Evolutionary conservation across 1,284 basidiomycete genomes (phyloP), one percentile per base, ranked within the genome.

Genomic region (Cystobasidium pallidum): DNA sequence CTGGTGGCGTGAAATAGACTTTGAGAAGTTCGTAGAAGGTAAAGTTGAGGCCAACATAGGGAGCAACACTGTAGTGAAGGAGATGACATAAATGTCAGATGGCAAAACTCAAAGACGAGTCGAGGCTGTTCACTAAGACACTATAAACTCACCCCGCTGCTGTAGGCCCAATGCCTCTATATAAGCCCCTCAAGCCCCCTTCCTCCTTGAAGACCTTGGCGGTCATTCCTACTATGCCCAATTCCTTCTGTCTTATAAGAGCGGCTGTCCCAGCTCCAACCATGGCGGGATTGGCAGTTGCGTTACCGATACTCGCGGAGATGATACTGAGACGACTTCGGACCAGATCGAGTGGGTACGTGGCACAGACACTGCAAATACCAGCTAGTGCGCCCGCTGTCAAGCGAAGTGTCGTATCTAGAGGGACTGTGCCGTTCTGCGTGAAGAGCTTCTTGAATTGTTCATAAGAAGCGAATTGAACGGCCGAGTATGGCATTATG

Each of bases 381-480:
- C 78, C 78, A 19, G 78, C 78, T 2, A 78, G 49, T 6, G 75
- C 75, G 3, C 78, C 78, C 0, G 77, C 75, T 0, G 76, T 17
- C 0, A 79, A 57, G 11, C 78, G 63, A 24, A 72, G 47, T 0
- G 77, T 76, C 3, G 78, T 79, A 52, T 78, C 76, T 41, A 79
- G 47, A 64, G 73, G 74, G 17, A 76, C 75, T 3, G 34, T 43
- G 8, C 75, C 76, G 34, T 67, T 67, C 1, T 74, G 58, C 0
- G 61, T 68, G 11, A 77, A 59, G 13, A 74, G 39, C 21, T 68
- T 75, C 72, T 82, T 83, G 73, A 79, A 75, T 41, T 79, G 68
- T 63, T 83, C 82, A 76, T 83, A 83, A 0, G 80, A 79, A 3
- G 79, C 78, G 64, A 83, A 83, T 72, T 83, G 81, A 2, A 78